phyloP scores from a whole-genome alignment of 2,329 filamentous ascomycete species.

The Emergomyces pasteurianus region DNA sequence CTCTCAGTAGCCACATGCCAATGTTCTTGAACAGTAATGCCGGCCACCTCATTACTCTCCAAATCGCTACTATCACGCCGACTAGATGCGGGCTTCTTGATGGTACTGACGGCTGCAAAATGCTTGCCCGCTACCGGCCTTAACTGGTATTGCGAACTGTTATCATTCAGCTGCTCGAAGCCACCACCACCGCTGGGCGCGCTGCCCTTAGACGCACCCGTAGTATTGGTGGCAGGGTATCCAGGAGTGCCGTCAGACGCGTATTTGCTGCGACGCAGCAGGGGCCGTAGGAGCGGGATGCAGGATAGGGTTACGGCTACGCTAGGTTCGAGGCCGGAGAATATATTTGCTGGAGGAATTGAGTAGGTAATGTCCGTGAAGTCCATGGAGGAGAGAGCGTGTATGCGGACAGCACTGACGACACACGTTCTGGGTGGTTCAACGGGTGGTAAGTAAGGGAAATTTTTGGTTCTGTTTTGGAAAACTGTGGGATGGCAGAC shows the following conservation, averaged over 20 bases:
- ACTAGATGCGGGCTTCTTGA: background rate
- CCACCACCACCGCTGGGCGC: conserved; percentile 4
- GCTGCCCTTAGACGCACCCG: background rate
- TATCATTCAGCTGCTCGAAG: conserved; percentile 19
- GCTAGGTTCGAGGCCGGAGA: conserved; percentile 28
- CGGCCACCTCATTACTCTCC: background rate
- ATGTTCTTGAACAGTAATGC: conserved; percentile 1
- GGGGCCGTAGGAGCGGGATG: conserved; percentile 30
- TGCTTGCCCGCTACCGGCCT: conserved; percentile 13
- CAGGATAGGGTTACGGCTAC: conserved; percentile 31
- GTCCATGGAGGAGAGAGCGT: conserved; percentile 22
- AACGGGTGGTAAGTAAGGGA: background rate
- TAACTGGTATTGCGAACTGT: conserved; percentile 19
- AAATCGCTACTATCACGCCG: background rate
- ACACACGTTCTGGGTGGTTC: conserved; percentile 22
- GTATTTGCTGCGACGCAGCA: conserved; percentile 20
- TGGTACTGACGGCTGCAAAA: conserved; percentile 3
- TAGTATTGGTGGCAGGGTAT: background rate
- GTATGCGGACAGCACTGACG: conserved; percentile 25
- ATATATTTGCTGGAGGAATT: conserved; percentile 25
- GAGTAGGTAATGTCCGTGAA: conserved; percentile 25
- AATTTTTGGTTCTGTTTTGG: background rate
- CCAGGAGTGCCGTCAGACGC: conserved; percentile 12
- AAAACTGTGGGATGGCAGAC: background rate
- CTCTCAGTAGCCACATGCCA: background rate